These are phyloP conservation scores for Termitomyces titanicus DNA, from an alignment of 768 basidiomycete species.

Conservation along the genomic window DNA sequence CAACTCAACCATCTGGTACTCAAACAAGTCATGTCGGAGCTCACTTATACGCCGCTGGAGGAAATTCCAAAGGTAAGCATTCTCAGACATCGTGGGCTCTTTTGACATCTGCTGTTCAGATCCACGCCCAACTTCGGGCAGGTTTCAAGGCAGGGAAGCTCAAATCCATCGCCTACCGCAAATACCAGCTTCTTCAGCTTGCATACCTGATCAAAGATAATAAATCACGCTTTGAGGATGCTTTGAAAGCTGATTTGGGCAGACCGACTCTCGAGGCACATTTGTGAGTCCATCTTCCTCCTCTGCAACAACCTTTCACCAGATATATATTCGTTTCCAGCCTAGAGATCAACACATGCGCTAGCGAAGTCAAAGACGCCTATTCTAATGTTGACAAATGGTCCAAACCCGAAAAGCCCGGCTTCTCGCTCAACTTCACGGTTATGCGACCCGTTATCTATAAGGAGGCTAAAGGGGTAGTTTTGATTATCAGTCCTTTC, in stretches of 20 bases:
- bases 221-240: conserved; percentile 49
- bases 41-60: conserved; percentile 46
- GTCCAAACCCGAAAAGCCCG: conserved; percentile 59
- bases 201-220: conserved; percentile 77
- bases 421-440: conserved; percentile 52
- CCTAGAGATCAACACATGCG: conserved; percentile 53
- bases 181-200: conserved; percentile 72
- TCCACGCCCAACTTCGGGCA: conserved; percentile 49
- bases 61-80: conserved; percentile 46
- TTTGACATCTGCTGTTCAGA: conserved; percentile 30
- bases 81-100: neutral
- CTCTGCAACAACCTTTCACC: neutral
- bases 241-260: conserved; percentile 60
- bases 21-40: conserved; percentile 23
- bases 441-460: conserved; percentile 61
- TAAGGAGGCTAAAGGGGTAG: conserved; percentile 76
- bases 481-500: conserved; percentile 69
- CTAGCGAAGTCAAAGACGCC: conserved; percentile 49
- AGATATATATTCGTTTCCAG: conserved; percentile 28
- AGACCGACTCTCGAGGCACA: conserved; percentile 57
- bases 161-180: conserved; percentile 63
- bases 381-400: conserved; percentile 70
- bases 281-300: conserved; percentile 29
- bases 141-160: conserved; percentile 66
- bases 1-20: too few species aligned